These are phyloP conservation scores for Auricularia heimuer DNA, from an alignment of 768 basidiomycete species.

Conservation along the genomic window DNA sequence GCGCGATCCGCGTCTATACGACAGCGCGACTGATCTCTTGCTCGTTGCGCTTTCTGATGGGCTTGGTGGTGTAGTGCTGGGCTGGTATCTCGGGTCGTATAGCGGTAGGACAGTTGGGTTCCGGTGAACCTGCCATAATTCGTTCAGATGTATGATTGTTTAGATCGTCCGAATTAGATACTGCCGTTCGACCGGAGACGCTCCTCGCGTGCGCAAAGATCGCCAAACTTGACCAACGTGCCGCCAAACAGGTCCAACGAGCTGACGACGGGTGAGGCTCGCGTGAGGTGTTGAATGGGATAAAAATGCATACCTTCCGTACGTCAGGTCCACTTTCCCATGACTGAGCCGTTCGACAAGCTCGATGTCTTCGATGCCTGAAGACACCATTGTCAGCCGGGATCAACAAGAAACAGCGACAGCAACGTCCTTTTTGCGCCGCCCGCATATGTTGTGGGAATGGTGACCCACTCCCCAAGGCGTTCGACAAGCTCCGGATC, in stretches of 20 bases:
- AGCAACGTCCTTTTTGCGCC: constrained; percentile 71
- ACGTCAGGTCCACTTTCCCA: constrained; percentile 83
- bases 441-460: constrained; percentile 95
- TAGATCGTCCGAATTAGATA: no score
- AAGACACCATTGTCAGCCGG: background rate
- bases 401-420: background rate
- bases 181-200: no score
- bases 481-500: constrained; percentile 77
- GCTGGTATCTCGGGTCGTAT: no score
- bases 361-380: constrained; percentile 72
- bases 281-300: no score
- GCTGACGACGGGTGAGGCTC: constrained; percentile 17
- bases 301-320: constrained; percentile 47
- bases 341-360: constrained; percentile 69
- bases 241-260: constrained; percentile 69
- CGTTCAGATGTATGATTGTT: no score
- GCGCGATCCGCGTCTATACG: no score
- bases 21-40: no score
- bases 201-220: constrained; percentile 27
- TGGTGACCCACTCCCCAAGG: constrained; percentile 82
- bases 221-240: constrained; percentile 47
- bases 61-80: no score
- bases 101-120: no score
- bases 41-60: no score
- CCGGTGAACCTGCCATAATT: no score